Conservation (phyloP, 31 red algal genomes). For the Endocladia muricata region DNA sequence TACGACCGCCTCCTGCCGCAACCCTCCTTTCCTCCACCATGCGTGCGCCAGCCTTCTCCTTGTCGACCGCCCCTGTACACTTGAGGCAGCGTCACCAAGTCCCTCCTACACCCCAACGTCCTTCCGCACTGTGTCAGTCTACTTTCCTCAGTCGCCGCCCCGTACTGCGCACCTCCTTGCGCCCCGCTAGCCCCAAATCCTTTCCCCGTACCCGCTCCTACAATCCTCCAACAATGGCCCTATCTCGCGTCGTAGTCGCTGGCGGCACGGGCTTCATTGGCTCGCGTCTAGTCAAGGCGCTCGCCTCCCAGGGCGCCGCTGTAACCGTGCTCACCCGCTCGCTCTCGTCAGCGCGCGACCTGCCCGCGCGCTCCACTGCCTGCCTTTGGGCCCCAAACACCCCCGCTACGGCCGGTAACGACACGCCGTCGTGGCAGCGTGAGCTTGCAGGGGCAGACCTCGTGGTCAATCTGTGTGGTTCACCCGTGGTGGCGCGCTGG, state of each 20-base stretch:
- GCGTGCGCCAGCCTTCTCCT: not conserved
- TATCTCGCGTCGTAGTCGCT: slow-evolving; percentile 48
- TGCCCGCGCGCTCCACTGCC: slow-evolving; percentile 20
- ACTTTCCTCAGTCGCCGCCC: not conserved
- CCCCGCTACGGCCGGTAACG: not conserved
- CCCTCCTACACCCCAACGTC: no score
- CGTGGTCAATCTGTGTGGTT: slow-evolving; percentile 90
- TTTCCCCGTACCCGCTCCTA: not conserved
- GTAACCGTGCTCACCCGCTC: slow-evolving; percentile 72
- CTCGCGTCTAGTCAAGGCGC: slow-evolving; percentile 31
- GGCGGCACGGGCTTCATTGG: slow-evolving; percentile 97
- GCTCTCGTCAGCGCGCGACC: not conserved
- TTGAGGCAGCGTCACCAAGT: no score
- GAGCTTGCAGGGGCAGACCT: slow-evolving; percentile 57
- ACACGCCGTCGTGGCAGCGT: slow-evolving; percentile 1
- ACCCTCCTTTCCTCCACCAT: no score
- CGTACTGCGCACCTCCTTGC: not conserved
- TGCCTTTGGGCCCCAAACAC: slow-evolving; percentile 27
- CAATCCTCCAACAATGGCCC: slow-evolving; percentile 8
- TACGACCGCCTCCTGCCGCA: no score
- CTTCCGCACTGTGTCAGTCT: no score
- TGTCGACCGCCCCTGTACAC: not conserved
- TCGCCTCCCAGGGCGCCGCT: slow-evolving; percentile 5
- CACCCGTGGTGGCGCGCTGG: slow-evolving; percentile 74
- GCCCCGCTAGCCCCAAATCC: not conserved